These are phyloP conservation scores for Aspergillus flavus DNA, from an alignment of 2,329 filamentous ascomycete species.

Conservation along the genomic window DNA sequence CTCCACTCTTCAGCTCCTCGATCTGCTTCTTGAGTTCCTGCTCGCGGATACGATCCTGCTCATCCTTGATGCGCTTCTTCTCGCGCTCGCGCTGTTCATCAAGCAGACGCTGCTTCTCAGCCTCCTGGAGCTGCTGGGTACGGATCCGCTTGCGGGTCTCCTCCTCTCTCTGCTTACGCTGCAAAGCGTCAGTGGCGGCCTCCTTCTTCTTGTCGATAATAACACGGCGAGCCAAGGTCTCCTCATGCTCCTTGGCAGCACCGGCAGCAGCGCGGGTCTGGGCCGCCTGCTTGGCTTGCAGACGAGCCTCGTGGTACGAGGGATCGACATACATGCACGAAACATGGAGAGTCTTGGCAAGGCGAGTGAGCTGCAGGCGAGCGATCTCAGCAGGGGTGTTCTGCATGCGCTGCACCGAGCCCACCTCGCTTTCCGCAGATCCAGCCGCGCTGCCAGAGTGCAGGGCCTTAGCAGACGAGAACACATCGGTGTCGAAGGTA, in stretches of 20 bases:
- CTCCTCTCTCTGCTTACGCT: constrained; percentile 89
- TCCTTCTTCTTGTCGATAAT: constrained; percentile 97
- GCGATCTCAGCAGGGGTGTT: constrained; percentile 98
- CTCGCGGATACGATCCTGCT: constrained; percentile 86
- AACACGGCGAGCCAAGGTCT: constrained; percentile 81
- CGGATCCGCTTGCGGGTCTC: constrained; percentile 83
- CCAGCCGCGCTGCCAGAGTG: constrained; percentile 82
- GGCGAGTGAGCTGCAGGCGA: constrained; percentile 86
- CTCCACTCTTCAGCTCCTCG: constrained; percentile 85
- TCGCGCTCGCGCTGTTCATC: constrained; percentile 92
- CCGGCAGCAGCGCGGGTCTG: constrained; percentile 81
- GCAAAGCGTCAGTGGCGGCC: constrained; percentile 83
- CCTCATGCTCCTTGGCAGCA: constrained; percentile 87
- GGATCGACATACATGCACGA: constrained; percentile 97
- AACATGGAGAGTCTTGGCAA: constrained; percentile 87
- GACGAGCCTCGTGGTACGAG: constrained; percentile 77
- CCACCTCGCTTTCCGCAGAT: constrained; percentile 81
- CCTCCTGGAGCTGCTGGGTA: constrained; percentile 84
- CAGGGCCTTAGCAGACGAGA: constrained; percentile 92
- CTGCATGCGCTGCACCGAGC: constrained; percentile 90
- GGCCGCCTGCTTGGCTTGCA: constrained; percentile 77
- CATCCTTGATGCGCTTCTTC: constrained; percentile 79
- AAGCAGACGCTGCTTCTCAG: constrained; percentile 84
- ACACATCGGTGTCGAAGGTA: constrained; percentile 97
- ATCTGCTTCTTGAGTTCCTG: constrained; percentile 93